Percentiles rank a stretch among this genome's conserved stretches.
Conservation (phyloP, 2,329 filamentous ascomycete species). For the Endoconidiophora polonica region DNA sequence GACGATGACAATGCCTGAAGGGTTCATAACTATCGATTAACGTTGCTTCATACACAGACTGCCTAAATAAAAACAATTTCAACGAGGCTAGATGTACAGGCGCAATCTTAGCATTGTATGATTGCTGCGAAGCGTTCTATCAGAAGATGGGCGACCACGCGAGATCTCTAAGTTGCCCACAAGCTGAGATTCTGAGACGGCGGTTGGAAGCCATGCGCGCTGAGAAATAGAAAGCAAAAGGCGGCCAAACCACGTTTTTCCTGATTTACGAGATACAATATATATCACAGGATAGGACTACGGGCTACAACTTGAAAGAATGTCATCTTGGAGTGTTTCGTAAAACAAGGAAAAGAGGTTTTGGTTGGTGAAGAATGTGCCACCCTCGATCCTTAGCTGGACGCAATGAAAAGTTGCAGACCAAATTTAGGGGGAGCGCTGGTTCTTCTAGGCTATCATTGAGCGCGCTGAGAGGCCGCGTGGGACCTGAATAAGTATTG, state of each 20-base stretch:
- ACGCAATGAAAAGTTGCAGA: conserved; percentile 34
- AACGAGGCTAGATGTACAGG: conserved; percentile 68
- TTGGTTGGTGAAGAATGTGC: conserved; percentile 13
- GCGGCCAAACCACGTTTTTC: not conserved
- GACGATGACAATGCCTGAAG: conserved; percentile 69
- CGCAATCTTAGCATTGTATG: conserved; percentile 72
- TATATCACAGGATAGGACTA: not conserved
- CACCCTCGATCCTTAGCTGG: conserved; percentile 17
- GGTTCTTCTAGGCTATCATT: conserved; percentile 81
- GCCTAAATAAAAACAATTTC: conserved; percentile 68
- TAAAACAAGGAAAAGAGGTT: not conserved
- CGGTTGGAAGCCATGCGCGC: conserved; percentile 5
- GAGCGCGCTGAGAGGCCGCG: conserved; percentile 84
- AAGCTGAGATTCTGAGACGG: conserved; percentile 53
- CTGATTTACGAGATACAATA: not conserved
- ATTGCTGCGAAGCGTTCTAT: conserved; percentile 87
- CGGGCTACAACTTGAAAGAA: too few species aligned
- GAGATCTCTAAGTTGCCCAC: conserved; percentile 69
- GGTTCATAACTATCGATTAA: conserved; percentile 27
- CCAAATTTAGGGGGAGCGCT: conserved; percentile 49
- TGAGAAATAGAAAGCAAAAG: not conserved
- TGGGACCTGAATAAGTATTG: conserved; percentile 86
- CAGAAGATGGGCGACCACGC: conserved; percentile 59
- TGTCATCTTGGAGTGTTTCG: too few species aligned
- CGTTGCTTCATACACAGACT: conserved; percentile 36